These are phyloP conservation scores for Saitozyma sp. DNA, from an alignment of 768 basidiomycete genomes.

Conservation along the genomic window DNA sequence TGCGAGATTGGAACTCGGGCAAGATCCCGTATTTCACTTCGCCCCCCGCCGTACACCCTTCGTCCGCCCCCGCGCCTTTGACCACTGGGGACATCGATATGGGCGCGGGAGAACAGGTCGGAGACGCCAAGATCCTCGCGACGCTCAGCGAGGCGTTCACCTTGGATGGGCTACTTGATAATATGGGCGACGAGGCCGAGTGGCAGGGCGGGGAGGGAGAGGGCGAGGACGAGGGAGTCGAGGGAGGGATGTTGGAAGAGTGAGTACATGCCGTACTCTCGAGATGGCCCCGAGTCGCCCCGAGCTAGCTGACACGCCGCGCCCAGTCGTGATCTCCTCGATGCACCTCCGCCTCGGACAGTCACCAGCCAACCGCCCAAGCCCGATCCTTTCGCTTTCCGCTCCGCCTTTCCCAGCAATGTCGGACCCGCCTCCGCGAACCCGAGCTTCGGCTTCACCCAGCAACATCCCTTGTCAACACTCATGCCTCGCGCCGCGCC, in stretches of 20 bases:
- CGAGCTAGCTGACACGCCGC: background rate
- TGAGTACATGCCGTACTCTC: slow-evolving; percentile 7
- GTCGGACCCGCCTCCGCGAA: background rate
- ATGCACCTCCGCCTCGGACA: background rate
- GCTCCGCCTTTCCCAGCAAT: background rate
- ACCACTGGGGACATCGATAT: slow-evolving; percentile 61
- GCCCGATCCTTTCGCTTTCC: background rate
- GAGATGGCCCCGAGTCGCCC: slow-evolving; percentile 1
- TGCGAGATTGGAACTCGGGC: slow-evolving; percentile 93
- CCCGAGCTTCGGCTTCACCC: no score
- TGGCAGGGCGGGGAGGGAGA: slow-evolving; percentile 56
- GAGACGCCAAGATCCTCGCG: slow-evolving; percentile 74
- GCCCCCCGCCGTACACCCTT: slow-evolving; percentile 77
- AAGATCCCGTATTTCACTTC: slow-evolving; percentile 86
- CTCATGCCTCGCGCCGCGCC: background rate
- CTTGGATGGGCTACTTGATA: slow-evolving; percentile 74
- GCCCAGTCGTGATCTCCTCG: background rate
- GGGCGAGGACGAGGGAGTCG: slow-evolving; percentile 44
- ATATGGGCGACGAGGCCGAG: slow-evolving; percentile 79
- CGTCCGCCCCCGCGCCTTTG: slow-evolving; percentile 61
- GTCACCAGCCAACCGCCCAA: background rate
- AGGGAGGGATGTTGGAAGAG: slow-evolving; percentile 25
- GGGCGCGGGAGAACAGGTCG: slow-evolving; percentile 68
- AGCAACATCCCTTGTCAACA: no score
- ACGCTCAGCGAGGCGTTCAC: slow-evolving; percentile 76